Evolutionary conservation across 345 rosid genomes (phyloP).

Genomic region (Hibiscus mutabilis): DNA sequence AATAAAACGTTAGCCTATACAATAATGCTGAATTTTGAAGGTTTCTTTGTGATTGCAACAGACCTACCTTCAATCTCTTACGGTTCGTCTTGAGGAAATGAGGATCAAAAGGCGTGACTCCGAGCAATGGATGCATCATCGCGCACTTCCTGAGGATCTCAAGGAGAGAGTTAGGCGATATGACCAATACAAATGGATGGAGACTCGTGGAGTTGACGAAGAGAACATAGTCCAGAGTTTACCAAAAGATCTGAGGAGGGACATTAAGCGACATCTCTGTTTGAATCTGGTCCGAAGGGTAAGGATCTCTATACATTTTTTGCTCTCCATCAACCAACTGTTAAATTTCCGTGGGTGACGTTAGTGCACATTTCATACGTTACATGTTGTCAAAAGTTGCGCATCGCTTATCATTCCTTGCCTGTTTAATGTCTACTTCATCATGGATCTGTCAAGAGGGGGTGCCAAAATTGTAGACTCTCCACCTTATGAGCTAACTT

Average conservation of each 20-base stretch:
- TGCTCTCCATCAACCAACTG: too few species aligned
- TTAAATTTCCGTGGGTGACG: background rate
- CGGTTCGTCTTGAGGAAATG: slow-evolving; percentile 86
- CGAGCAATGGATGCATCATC: slow-evolving; percentile 94
- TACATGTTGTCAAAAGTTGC: background rate
- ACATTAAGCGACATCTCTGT: slow-evolving; percentile 85
- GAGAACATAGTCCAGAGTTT: slow-evolving; percentile 63
- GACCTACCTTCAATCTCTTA: slow-evolving; percentile 80
- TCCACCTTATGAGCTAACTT: background rate
- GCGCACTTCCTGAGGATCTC: slow-evolving; percentile 69
- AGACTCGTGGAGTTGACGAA: slow-evolving; percentile 73
- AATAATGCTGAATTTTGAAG: background rate
- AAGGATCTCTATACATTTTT: slow-evolving; percentile 14
- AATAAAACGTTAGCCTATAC: background rate
- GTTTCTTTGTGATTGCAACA: slow-evolving; percentile 26
- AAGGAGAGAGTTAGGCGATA: slow-evolving; percentile 61
- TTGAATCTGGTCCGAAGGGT: slow-evolving; percentile 79
- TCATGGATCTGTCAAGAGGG: background rate
- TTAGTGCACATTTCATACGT: background rate
- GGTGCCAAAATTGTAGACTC: background rate
- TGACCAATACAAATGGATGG: slow-evolving; percentile 75
- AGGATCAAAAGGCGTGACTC: slow-evolving; percentile 89
- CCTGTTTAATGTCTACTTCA: background rate
- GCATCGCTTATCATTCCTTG: background rate
- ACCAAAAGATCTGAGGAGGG: slow-evolving; percentile 83